Evolutionary conservation across 768 basidiomycete genomes (phyloP), one percentile per base, ranked within the genome.

Genomic region (Suillus tomentosus): DNA sequence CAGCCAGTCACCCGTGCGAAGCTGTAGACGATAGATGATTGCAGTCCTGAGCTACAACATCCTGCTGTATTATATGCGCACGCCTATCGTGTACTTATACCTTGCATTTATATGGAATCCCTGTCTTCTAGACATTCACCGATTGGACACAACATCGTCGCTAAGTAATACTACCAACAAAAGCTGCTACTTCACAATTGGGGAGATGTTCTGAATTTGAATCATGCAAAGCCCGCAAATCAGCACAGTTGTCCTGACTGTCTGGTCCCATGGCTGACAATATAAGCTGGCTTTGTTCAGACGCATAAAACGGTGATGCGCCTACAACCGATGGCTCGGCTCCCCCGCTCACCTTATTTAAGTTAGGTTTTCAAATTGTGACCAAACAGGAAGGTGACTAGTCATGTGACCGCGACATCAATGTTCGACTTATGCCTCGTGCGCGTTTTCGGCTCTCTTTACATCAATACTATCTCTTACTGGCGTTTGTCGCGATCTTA

Each of bases 1-100:
- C 82, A 58, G 57, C 15, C 57, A 89, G 65, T 82, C 87, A 42
- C 59, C 43, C 14, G 43, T 68, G 31, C 57, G 17, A 58, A 58
- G 27, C 19, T 58, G 57, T 58, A 58, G 27, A 42, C 42, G 62
- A 62, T 31, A 31, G 27, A 31, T 31, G 27, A 4, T 22, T 54
- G 66, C 45, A 67, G 55, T n/a, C 75, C n/a, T 77, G 64, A 75
- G 9, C 40, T 51, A 45, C 6, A 58, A 54, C 31, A 57, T 37
- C 27, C 10, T 6, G 17, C 34, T 34, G 40, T 22, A 19, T n/a
- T 19, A 19, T 47, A n/a, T 31, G 31, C 11, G 17, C 37, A 31
- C 31, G 31, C 19, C 10, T 22, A 31, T 15, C 5, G 19, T 34
- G 57, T 57, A n/a, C 5, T 36, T 54, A 27, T 57, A 24, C 22